These are phyloP conservation scores for Magnusiomyces suaveolens DNA, from an alignment of 1,139 yeast genomes.

Conservation along the genomic window DNA sequence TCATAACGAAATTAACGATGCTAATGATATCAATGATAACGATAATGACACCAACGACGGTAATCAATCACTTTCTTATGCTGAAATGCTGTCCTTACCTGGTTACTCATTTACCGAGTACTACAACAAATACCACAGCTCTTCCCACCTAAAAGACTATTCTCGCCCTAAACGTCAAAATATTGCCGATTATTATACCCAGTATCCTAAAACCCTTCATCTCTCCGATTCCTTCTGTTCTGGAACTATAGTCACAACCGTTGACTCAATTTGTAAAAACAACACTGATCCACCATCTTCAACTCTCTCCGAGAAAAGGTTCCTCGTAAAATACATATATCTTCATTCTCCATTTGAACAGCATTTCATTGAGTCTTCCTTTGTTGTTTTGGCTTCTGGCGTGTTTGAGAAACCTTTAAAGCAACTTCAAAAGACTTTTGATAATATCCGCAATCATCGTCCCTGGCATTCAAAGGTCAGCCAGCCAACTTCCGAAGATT, in stretches of 20 bases:
- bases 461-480: neutral
- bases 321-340: constrained; percentile 4
- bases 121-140: constrained; percentile 7
- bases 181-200: constrained; percentile 27
- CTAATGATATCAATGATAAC: constrained; percentile 12
- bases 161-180: constrained; percentile 27
- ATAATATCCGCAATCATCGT: neutral
- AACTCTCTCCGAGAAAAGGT: neutral
- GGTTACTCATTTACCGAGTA: constrained; percentile 27
- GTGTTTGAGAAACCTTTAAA: constrained; percentile 24
- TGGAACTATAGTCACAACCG: constrained; percentile 16
- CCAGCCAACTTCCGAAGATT: neutral
- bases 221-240: constrained; percentile 15
- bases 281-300: neutral
- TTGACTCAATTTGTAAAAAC: constrained; percentile 10
- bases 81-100: constrained; percentile 32
- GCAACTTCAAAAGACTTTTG: neutral
- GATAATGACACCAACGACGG: no score
- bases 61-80: constrained; percentile 28
- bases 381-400: constrained; percentile 30
- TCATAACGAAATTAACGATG: neutral
- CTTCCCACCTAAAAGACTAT: constrained; percentile 14
- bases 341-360: neutral
- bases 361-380: constrained; percentile 10
- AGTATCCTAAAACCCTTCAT: constrained; percentile 24